These are phyloP conservation scores for Dendrocalamus sinicus DNA, from an alignment of 176 grass and related monocot genomes.

Conservation along the genomic window DNA sequence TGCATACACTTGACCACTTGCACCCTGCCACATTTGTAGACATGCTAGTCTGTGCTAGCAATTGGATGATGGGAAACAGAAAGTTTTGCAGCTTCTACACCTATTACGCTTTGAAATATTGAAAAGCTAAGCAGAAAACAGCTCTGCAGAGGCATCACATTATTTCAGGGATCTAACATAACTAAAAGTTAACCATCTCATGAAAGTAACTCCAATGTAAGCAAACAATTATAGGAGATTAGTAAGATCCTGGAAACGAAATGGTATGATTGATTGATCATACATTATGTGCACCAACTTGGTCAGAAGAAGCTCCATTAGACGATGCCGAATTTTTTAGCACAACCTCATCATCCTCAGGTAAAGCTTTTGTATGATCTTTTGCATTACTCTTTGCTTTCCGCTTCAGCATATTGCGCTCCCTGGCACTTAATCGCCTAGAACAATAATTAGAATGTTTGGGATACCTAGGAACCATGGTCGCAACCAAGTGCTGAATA, in stretches of 20 bases:
- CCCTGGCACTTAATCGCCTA: slow-evolving; percentile 87
- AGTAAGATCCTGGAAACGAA: neutral
- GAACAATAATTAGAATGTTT: slow-evolving; percentile 58
- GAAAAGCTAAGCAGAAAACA: slow-evolving; percentile 29
- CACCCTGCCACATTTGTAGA: slow-evolving; percentile 21
- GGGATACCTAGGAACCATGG: slow-evolving; percentile 73
- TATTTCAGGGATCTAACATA: slow-evolving; percentile 24
- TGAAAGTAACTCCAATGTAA: neutral
- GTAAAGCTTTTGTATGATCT: slow-evolving; percentile 81
- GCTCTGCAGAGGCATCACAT: neutral
- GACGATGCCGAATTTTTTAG: slow-evolving; percentile 44
- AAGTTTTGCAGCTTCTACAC: neutral
- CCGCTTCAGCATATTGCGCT: slow-evolving; percentile 90
- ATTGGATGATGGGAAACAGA: slow-evolving; percentile 22
- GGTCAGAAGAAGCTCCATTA: slow-evolving; percentile 65
- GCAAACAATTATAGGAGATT: slow-evolving; percentile 6
- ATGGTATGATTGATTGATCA: slow-evolving; percentile 5
- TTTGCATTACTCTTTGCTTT: slow-evolving; percentile 91
- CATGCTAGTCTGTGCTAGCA: slow-evolving; percentile 2
- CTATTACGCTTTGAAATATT: slow-evolving; percentile 18
- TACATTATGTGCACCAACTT: slow-evolving; percentile 64
- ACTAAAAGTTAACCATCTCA: neutral
- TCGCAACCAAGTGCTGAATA: slow-evolving; percentile 93
- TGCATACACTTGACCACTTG: slow-evolving; percentile 20
- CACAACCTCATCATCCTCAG: slow-evolving; percentile 74